These are phyloP conservation scores for Blastobotrys aristatus DNA, from an alignment of 1,139 yeast species.

Conservation along the genomic window DNA sequence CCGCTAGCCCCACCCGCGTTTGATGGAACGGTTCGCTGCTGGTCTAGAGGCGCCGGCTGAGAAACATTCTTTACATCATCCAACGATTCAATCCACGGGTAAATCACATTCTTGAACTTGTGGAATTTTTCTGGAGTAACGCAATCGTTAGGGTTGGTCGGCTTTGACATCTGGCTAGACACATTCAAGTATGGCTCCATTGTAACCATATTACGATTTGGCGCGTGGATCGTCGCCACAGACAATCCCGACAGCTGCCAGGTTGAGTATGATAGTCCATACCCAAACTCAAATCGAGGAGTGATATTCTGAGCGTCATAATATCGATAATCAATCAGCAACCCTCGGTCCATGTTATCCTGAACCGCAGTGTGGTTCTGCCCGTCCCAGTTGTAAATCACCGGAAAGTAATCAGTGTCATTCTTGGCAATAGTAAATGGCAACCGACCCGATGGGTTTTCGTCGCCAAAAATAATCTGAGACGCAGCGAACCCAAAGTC, in stretches of 20 bases:
- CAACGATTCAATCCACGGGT: background rate
- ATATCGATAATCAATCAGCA: constrained; percentile 45
- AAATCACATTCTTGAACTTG: constrained; percentile 35
- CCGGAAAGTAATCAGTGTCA: constrained; percentile 50
- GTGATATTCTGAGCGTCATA: constrained; percentile 53
- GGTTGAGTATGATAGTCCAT: constrained; percentile 52
- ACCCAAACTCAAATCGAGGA: constrained; percentile 60
- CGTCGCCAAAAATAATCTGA: constrained; percentile 52
- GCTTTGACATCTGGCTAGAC: constrained; percentile 23
- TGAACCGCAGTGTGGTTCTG: constrained; percentile 34
- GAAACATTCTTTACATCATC: background rate
- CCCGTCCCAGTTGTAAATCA: constrained; percentile 52
- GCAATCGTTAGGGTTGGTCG: constrained; percentile 27
- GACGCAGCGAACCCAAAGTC: constrained; percentile 47
- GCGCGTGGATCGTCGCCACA: constrained; percentile 33
- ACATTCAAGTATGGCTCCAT: constrained; percentile 43
- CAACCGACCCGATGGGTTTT: constrained; percentile 56
- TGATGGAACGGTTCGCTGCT: constrained; percentile 42
- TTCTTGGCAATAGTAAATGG: constrained; percentile 63
- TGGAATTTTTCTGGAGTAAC: constrained; percentile 33
- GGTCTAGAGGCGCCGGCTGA: constrained; percentile 37
- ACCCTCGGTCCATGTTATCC: constrained; percentile 2
- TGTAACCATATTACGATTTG: constrained; percentile 46
- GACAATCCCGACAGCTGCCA: background rate
- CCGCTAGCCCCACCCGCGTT: constrained; percentile 60